Percentiles rank a stretch among this genome's conserved stretches.
Conservation (phyloP, 176 grass and related monocot genomes). For the Cymbopogon citratus region DNA sequence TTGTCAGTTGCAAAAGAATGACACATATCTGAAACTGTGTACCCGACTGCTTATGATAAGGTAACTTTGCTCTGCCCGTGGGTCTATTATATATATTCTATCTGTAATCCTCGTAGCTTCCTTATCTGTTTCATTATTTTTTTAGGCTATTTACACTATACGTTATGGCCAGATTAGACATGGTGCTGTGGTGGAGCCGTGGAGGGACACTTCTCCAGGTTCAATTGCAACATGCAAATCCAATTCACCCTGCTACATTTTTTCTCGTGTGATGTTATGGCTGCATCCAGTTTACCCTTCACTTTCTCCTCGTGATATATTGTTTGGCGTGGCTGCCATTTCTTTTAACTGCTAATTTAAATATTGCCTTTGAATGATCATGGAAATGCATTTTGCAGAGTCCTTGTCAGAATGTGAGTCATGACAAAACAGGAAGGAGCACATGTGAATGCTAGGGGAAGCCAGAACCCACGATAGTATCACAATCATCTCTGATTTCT, state of each 20-base stretch:
- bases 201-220: neutral
- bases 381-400: neutral
- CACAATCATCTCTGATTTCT: neutral
- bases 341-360: neutral
- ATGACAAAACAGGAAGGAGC: neutral
- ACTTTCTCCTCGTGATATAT: neutral
- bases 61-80: neutral
- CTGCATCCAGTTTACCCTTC: neutral
- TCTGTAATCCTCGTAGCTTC: neutral
- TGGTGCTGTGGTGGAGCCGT: neutral
- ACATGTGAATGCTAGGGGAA: neutral
- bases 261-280: neutral
- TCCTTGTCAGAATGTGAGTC: neutral
- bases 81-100: neutral
- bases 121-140: neutral
- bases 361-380: neutral
- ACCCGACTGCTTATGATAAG: neutral
- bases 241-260: neutral
- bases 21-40: neutral
- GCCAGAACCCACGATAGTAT: neutral
- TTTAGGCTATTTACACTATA: neutral
- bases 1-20: slow-evolving; percentile 16
- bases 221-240: neutral
- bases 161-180: neutral
- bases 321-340: neutral